These are phyloP conservation scores for Zygotorulaspora chibaensis DNA, from an alignment of 805 yeast species.

Conservation along the genomic window DNA sequence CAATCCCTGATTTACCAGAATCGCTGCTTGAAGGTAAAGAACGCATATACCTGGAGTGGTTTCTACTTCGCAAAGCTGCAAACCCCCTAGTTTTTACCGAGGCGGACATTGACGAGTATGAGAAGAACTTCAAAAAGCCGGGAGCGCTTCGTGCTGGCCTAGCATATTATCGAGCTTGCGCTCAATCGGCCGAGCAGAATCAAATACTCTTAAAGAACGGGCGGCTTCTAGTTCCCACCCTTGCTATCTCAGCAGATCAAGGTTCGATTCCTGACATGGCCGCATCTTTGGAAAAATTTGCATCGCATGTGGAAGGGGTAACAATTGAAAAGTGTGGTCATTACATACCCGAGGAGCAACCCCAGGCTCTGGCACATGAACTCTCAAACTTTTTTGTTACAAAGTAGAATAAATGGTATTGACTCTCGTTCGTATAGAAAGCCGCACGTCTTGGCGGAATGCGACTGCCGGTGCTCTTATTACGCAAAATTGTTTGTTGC, in stretches of 20 bases:
- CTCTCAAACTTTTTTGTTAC: too few relatives aligned
- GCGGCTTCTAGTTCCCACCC: background rate
- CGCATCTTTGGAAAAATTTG: background rate
- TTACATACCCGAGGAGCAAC: slow-evolving; percentile 11
- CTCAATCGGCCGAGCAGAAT: slow-evolving; percentile 7
- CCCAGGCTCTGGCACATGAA: background rate
- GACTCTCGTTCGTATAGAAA: too few relatives aligned
- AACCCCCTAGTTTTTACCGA: slow-evolving; percentile 7
- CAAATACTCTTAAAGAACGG: background rate
- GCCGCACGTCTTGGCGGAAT: too few relatives aligned
- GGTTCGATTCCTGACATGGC: slow-evolving; percentile 12
- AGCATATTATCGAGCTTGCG: slow-evolving; percentile 9
- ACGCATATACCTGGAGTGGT: slow-evolving; percentile 11
- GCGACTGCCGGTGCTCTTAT: too few relatives aligned
- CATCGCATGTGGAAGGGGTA: slow-evolving; percentile 1
- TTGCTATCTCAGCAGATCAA: slow-evolving; percentile 8
- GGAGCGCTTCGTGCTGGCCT: slow-evolving; percentile 12
- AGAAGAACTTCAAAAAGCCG: slow-evolving; percentile 6
- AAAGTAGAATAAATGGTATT: too few relatives aligned
- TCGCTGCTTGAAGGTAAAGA: slow-evolving; percentile 6
- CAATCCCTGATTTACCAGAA: slow-evolving; percentile 11
- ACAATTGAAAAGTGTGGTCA: slow-evolving; percentile 10
- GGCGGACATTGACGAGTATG: slow-evolving; percentile 6
- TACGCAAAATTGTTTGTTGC: too few relatives aligned
- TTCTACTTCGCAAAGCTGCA: slow-evolving; percentile 9